These are phyloP conservation scores for Cordyceps militaris DNA, from an alignment of 2,329 filamentous ascomycete species.

Conservation along the genomic window DNA sequence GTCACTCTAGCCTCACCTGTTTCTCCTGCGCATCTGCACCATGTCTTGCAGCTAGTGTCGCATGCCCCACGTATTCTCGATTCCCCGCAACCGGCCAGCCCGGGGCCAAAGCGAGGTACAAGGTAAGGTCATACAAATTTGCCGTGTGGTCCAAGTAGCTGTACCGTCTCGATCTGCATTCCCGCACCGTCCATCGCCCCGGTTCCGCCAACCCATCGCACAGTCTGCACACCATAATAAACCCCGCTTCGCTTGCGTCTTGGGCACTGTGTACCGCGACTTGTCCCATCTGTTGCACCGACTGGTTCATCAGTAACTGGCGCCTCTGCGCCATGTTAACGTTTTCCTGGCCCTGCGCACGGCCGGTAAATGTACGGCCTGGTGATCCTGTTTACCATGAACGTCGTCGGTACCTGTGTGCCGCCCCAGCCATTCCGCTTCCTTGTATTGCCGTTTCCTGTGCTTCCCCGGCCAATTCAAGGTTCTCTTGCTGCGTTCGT, in stretches of 20 bases:
- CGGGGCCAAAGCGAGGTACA: background rate
- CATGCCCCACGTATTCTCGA: background rate
- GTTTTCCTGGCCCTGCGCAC: background rate
- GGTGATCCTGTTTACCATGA: background rate
- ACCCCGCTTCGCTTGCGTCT: background rate
- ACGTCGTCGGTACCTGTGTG: background rate
- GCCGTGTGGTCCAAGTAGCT: background rate
- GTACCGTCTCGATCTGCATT: conserved; percentile 9
- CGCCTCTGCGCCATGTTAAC: background rate
- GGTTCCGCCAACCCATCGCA: background rate
- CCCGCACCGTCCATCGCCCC: conserved; percentile 3
- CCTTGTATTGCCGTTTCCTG: background rate
- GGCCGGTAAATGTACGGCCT: conserved; percentile 6
- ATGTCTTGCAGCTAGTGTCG: conserved; percentile 9
- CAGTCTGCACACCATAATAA: background rate
- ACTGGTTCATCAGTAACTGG: conserved; percentile 4
- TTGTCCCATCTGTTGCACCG: background rate
- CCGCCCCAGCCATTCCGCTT: background rate
- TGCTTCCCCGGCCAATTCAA: background rate
- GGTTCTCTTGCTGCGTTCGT: conserved; percentile 3
- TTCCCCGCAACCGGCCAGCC: conserved; percentile 6
- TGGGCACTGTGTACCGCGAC: conserved; percentile 6
- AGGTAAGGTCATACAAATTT: background rate
- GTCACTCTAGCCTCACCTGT: background rate
- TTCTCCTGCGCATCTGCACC: background rate